Evolutionary conservation across 208 protist genomes (phyloP), one percentile per base, ranked within the genome.

Genomic region (Trypanosoma cruzi): DNA sequence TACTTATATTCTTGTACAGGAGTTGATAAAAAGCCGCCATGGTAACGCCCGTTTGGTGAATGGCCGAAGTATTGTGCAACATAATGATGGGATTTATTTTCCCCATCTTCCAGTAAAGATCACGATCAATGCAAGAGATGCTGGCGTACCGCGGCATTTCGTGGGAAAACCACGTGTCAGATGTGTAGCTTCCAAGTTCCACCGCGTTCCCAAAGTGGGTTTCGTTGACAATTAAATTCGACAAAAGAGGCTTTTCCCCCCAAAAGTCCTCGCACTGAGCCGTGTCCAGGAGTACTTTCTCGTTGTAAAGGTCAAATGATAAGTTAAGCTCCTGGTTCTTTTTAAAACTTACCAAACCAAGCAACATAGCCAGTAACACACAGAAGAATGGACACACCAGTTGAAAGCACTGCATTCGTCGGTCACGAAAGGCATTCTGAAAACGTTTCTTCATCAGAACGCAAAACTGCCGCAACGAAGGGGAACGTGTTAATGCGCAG

Each of bases 391-490:
- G 89, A 72, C 81, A 88, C 4, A 89, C 48, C 44, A 95, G 72
- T 64, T 95, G 89, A 50, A 95, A 79, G 40, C 75, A 88, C 61
- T 85, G 82, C 42, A 78, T 91, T 50, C 85, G 79, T 56, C 77
- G 76, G 62, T 96, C 86, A 37, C 88, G 80, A 54, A 89, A 58
- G 36, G 77, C 62, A 58, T 76, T 84, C 64, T 74, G 70, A 13
- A 82, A 70, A 1, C 88, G 86, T 75, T 92, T 90, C 54, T 71
- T 37, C 77, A 94, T 71, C 53, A 22, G 13, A 13, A 16, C 5
- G 37, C 37, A 13, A 44, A 44, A 44, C 37, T 44, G 37, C 5
- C 37, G 13, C 37, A 5, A 44, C 5, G 13, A 13, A 16, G 37
- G 37, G 13, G 37, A 44, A 44, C 13, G 5, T 16, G 37, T 44